phyloP scores from a whole-genome alignment of 2,329 filamentous ascomycete species.

The Curvularia hawaiiensis region DNA sequence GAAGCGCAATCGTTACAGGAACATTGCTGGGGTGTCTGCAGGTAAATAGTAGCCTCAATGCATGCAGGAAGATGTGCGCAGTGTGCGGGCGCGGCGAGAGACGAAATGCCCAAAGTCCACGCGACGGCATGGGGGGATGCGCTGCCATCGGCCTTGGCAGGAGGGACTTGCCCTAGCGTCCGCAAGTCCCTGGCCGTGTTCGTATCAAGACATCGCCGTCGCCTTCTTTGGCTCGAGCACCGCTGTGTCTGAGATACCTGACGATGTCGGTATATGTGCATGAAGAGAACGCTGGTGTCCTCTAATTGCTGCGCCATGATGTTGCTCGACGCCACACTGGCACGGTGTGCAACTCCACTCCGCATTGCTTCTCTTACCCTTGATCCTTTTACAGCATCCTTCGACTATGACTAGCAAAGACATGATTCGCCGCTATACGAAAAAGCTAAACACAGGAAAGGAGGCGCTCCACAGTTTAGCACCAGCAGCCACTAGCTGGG shows the following conservation, averaged over 20 bases:
- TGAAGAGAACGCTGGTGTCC: neutral
- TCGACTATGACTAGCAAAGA: neutral
- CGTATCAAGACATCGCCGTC: neutral
- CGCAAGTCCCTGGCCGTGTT: slow-evolving; percentile 4
- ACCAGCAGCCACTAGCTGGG: neutral
- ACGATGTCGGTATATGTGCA: neutral
- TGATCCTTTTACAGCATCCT: neutral
- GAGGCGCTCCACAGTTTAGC: neutral
- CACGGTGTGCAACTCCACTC: slow-evolving; percentile 9
- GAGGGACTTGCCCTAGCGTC: slow-evolving; percentile 22
- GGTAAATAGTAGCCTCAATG: neutral
- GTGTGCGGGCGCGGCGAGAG: slow-evolving; percentile 18
- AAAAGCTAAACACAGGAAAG: neutral
- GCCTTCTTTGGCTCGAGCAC: neutral
- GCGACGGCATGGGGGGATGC: slow-evolving; percentile 20
- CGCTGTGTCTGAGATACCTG: neutral
- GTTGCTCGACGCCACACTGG: slow-evolving; percentile 2
- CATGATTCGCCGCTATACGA: neutral
- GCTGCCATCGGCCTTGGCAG: slow-evolving; percentile 23
- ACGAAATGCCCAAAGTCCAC: slow-evolving; percentile 19
- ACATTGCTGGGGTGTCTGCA: slow-evolving; percentile 20
- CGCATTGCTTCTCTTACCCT: slow-evolving; percentile 1
- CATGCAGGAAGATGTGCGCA: slow-evolving; percentile 3
- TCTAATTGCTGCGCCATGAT: neutral
- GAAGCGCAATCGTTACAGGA: slow-evolving; percentile 18